Evolutionary conservation across 2,329 filamentous ascomycete genomes (phyloP), one percentile per base, ranked within the genome.

Genomic region (Delphinella strobiligena): DNA sequence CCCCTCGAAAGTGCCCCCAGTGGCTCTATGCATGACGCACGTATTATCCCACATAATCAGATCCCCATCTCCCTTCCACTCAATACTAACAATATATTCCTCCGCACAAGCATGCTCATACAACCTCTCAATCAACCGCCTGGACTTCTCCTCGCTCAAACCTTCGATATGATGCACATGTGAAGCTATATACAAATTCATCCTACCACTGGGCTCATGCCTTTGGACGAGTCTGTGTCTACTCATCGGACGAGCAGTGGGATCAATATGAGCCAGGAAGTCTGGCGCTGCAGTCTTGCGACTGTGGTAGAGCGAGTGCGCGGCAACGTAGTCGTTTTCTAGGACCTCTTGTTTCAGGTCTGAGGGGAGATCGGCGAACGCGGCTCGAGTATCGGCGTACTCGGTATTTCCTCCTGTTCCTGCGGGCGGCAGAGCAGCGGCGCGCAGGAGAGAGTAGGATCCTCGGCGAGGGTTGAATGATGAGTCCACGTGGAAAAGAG

Each of bases 21-120:
- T 64, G 0, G 70, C 69, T 4, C 71, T 55, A 53, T 78, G 73
- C 61, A 77, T 63, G 12, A 71, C 67, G 36, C 62, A 66, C 0
- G 69, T 68, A 50, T 78, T 78, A 47, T 78, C 74, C 74, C 74
- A 78, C 14, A 73, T 61, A 12, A 77, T 52, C 41, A 77, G 34
- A 49, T 77, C 74, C 0, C 69, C 64, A 0, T 55, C 49, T 5
- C 64, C 50, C 19, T 65, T 46, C 72, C 72, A 78, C 31, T 59
- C 51, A 3, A 75, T 60, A 4, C 56, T 60, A 5, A 67, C 42
- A 0, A 62, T 51, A 47, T 71, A 70, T 49, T 68, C 67, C 1
- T 60, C 52, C 54, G 70, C 64, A 4, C 63, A 66, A 0, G 61
- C 64, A 50, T 74, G 69, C 2, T 49, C 48, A 30, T 66, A 66